A percentile compares a stretch with the other conserved stretches of the same genome.
Evolutionary conservation across 2,329 filamentous ascomycete genomes (phyloP).

Genomic region (Fusarium buxicola): DNA sequence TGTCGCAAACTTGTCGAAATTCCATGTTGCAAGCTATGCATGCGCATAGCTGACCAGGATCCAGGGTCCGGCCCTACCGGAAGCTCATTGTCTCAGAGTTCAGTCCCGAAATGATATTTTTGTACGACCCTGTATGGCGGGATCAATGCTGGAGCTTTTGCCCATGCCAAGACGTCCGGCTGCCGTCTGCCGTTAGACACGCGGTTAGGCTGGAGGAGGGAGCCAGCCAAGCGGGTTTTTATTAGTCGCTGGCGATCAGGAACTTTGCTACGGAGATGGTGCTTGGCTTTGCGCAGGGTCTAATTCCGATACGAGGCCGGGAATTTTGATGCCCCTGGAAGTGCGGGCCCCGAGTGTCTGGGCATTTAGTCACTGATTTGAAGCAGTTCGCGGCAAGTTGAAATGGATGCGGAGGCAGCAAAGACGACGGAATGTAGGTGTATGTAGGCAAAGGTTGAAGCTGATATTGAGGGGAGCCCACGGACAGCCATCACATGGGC

Average conservation of each 20-base stretch:
- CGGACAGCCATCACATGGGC: conserved; percentile 16
- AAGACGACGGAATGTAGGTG: not conserved
- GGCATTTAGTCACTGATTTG: conserved; percentile 4
- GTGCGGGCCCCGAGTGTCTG: conserved; percentile 10
- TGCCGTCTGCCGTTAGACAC: conserved; percentile 11
- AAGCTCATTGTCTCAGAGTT: conserved; percentile 24
- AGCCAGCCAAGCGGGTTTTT: conserved; percentile 1
- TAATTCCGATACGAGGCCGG: conserved; percentile 34
- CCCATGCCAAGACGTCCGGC: conserved; percentile 19
- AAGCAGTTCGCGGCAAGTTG: conserved; percentile 1
- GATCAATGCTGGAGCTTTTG: conserved; percentile 1
- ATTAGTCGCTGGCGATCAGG: conserved; percentile 10
- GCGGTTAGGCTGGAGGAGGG: conserved; percentile 2
- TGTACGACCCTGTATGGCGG: not conserved
- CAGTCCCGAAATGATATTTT: no score
- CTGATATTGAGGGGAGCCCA: not conserved
- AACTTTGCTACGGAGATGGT: conserved; percentile 23
- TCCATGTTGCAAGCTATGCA: not conserved
- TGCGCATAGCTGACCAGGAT: conserved; percentile 6
- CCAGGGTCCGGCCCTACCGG: conserved; percentile 9
- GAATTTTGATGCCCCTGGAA: conserved; percentile 31
- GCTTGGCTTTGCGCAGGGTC: conserved; percentile 29
- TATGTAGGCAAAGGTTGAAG: not conserved
- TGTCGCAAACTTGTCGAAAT: conserved; percentile 3
- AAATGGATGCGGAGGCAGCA: conserved; percentile 1